phyloP scores from a whole-genome alignment of 805 yeast species.

The Candida ulmi region DNA sequence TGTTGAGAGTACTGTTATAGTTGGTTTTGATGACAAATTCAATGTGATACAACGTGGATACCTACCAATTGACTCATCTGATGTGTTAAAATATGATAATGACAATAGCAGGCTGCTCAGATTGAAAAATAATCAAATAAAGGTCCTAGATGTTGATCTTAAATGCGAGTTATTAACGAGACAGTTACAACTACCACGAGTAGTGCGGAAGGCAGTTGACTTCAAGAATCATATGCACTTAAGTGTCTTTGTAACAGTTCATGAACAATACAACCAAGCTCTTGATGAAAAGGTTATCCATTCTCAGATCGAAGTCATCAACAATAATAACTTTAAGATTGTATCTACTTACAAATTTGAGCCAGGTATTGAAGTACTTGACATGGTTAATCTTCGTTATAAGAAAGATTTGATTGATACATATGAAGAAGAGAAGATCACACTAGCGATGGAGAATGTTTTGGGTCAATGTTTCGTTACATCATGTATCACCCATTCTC shows the following conservation, averaged over 20 bases:
- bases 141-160: background rate
- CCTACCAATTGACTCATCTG: conserved; percentile 12
- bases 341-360: conserved; percentile 13
- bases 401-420: conserved; percentile 15
- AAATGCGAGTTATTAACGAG: conserved; percentile 2
- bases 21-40: conserved; percentile 4
- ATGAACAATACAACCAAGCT: conserved; percentile 6
- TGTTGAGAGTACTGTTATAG: conserved; percentile 12
- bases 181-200: conserved; percentile 5
- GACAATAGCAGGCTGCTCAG: background rate
- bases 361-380: conserved; percentile 20
- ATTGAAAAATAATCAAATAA: conserved; percentile 1
- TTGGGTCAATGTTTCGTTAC: conserved; percentile 31
- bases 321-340: conserved; percentile 20
- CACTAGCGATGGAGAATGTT: conserved; percentile 27
- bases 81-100: background rate
- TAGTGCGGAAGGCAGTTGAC: conserved; percentile 15
- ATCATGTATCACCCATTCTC: conserved; percentile 28
- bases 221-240: conserved; percentile 20
- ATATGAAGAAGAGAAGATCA: conserved; percentile 19
- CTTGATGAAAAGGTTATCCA: conserved; percentile 5
- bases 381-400: conserved; percentile 19
- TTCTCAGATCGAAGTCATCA: conserved; percentile 20
- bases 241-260: conserved; percentile 15
- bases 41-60: conserved; percentile 13